Conservation (phyloP, 2,329 filamentous ascomycete species). For the Scedosporium aurantiacum region DNA sequence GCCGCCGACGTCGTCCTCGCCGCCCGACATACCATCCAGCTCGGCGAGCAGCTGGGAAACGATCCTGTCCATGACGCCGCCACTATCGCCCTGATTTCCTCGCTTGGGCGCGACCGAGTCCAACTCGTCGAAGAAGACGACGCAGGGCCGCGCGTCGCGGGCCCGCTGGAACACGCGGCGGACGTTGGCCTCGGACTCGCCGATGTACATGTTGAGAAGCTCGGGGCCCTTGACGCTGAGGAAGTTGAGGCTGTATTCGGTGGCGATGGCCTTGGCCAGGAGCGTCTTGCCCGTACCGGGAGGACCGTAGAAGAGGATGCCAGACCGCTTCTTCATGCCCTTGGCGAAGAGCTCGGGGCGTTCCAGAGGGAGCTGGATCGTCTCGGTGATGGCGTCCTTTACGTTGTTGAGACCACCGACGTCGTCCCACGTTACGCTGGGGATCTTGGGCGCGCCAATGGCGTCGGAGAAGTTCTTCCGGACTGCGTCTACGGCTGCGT, state of each 20-base stretch:
- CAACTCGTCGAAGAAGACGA: slow-evolving; percentile 88
- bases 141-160: slow-evolving; percentile 73
- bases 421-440: slow-evolving; percentile 92
- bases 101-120: slow-evolving; percentile 92
- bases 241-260: slow-evolving; percentile 89
- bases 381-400: slow-evolving; percentile 94
- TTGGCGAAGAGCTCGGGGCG: slow-evolving; percentile 89
- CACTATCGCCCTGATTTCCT: slow-evolving; percentile 93
- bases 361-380: slow-evolving; percentile 85
- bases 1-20: slow-evolving; percentile 66
- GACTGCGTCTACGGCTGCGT: slow-evolving; percentile 85
- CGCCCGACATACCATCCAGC: slow-evolving; percentile 93
- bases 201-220: slow-evolving; percentile 91
- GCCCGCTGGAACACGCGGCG: slow-evolving; percentile 80
- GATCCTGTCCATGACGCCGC: slow-evolving; percentile 96
- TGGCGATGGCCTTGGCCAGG: slow-evolving; percentile 87
- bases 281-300: slow-evolving; percentile 87
- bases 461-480: slow-evolving; percentile 97
- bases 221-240: slow-evolving; percentile 90
- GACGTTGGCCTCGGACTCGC: slow-evolving; percentile 87
- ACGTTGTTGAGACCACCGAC: slow-evolving; percentile 88
- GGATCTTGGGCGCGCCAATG: slow-evolving; percentile 95
- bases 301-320: slow-evolving; percentile 84
- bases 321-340: slow-evolving; percentile 95
- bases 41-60: slow-evolving; percentile 91